Evolutionary conservation across 2,329 filamentous ascomycete species (phyloP), one percentile per base, ranked within the genome.

Genomic region (Epichloe sibirici): DNA sequence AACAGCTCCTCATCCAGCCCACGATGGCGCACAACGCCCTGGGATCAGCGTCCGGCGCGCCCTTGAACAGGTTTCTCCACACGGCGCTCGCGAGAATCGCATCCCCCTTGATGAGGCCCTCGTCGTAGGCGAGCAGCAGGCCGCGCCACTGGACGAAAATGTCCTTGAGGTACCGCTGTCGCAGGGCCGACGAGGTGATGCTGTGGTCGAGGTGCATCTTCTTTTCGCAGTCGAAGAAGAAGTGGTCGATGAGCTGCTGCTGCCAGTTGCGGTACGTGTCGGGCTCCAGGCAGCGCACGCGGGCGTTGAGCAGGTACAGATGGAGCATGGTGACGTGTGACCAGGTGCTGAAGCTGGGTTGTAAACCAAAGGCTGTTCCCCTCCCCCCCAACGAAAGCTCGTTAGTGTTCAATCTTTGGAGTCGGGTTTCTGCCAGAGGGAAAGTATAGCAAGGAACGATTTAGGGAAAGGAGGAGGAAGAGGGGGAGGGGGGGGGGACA

Each of bases 281-380:
- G 51, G 76, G 73, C 23, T 88, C 83, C 60, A 96, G 81, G 67
- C 83, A 84, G 58, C 93, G 86, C 61, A 96, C 74, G 53, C 90
- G 86, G 46, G 88, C 86, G 52, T 88, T 86, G 55, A 97, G 71
- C 54, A 96, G 79, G 74, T 95, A 97, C 78, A 98, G 86, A 74
- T 98, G 91, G 54, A 98, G 78, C 77, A 95, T 95, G 38, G 90
- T 93, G 45, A 97, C 85, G 69, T 97, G 90, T 21, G 90, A 88
- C 93, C 93, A 98, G 53, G 88, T 91, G 65, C 85, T 90, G 69
- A 98, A 98, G 0, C 90, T 97, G 1, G 90, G 88, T 35, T 79
- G 76, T 17, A 98, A 80, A 28, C 80, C 80, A 57, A 95, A 81
- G 49, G 84, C 88, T 95, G 62, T 46, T 45, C 46, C 28, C 5